A percentile compares a stretch with the other conserved stretches of the same genome.
Conservation (phyloP, 1,139 yeast genomes). For the Eremothecium cymbalariae region DNA sequence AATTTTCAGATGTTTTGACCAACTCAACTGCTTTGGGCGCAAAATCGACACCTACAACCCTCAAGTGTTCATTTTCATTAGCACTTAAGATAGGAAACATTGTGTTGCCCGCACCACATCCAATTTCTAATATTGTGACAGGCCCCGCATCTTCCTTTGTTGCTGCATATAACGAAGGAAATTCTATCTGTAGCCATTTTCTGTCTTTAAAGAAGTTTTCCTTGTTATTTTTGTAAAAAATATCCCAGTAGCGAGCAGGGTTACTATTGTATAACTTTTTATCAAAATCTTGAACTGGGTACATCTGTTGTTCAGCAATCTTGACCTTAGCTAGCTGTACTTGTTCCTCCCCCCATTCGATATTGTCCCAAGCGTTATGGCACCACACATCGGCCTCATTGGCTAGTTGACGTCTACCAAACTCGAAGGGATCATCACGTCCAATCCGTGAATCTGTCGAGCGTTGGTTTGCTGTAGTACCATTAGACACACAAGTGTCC, state of each 20-base stretch:
- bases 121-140: constrained; percentile 75
- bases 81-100: constrained; percentile 79
- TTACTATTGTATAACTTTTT: constrained; percentile 67
- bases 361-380: constrained; percentile 97
- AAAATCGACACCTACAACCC: constrained; percentile 81
- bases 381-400: constrained; percentile 78
- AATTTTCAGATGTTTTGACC: constrained; percentile 57
- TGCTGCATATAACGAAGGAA: constrained; percentile 74
- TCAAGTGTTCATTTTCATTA: constrained; percentile 69
- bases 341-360: constrained; percentile 95
- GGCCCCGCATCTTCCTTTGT: constrained; percentile 65
- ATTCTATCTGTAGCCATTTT: constrained; percentile 92
- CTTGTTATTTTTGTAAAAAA: constrained; percentile 79
- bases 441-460: constrained; percentile 45
- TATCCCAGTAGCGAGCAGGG: constrained; percentile 95
- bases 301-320: constrained; percentile 65
- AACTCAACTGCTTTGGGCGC: constrained; percentile 84
- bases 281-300: constrained; percentile 82
- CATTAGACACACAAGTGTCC: too few species aligned
- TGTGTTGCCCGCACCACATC: constrained; percentile 98
- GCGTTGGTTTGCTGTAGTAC: constrained; percentile 1
- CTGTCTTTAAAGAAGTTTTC: constrained; percentile 95
- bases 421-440: constrained; percentile 82
- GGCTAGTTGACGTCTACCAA: constrained; percentile 75
- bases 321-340: constrained; percentile 63